phyloP scores from a whole-genome alignment of 2,329 filamentous ascomycete genomes.

The Scedosporium minutisporum region DNA sequence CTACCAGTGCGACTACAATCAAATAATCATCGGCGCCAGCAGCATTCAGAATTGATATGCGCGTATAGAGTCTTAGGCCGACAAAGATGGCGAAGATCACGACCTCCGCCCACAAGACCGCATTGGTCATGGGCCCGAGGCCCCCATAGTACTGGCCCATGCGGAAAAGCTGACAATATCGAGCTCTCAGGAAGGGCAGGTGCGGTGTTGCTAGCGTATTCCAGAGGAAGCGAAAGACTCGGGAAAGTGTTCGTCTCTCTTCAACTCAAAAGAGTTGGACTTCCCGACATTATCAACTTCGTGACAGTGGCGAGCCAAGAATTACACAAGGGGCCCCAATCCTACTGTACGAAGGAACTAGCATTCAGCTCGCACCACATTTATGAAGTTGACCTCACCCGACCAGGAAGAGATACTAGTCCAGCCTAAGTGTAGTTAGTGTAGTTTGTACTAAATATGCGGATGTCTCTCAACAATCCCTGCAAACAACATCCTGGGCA shows the following conservation, averaged over 20 bases:
- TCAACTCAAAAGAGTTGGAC: neutral
- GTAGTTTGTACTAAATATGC: too few species aligned
- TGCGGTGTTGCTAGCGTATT: neutral
- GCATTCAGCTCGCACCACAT: too few species aligned
- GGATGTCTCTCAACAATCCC: too few species aligned
- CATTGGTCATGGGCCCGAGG: conserved; percentile 1
- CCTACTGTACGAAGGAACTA: neutral
- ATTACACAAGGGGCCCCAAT: neutral
- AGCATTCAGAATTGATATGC: neutral
- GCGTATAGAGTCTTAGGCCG: neutral
- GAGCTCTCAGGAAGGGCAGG: neutral
- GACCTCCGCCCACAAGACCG: neutral
- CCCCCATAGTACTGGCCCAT: neutral
- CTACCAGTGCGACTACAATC: neutral
- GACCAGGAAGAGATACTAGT: too few species aligned
- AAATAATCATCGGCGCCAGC: neutral
- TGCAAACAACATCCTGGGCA: too few species aligned
- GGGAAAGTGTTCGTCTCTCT: neutral
- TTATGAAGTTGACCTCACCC: too few species aligned
- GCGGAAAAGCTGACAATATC: neutral
- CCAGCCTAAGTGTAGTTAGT: too few species aligned
- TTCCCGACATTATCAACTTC: neutral
- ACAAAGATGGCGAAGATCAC: neutral
- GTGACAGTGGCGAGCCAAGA: neutral
- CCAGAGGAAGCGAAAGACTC: neutral